Evolutionary conservation across 2,329 filamentous ascomycete species (phyloP).

Genomic region (Penicillium freii): DNA sequence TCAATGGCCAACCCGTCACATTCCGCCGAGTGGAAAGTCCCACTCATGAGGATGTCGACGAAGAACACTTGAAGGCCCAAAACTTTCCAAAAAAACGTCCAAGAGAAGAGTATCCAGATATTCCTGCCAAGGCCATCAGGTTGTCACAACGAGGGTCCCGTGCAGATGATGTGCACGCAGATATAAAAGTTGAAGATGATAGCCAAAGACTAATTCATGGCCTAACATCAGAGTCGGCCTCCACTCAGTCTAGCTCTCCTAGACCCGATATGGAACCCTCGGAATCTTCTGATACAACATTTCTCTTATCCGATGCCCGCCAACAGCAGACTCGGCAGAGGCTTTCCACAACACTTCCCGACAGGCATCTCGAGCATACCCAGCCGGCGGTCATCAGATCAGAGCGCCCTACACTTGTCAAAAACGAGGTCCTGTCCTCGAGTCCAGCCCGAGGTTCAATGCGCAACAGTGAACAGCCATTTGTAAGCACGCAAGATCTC

Average conservation of each 20-base stretch:
- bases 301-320: conserved; percentile 4
- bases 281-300: conserved; percentile 6
- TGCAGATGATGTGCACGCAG: neutral
- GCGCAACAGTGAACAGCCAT: conserved; percentile 17
- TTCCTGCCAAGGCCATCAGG: neutral
- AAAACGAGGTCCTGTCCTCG: conserved; percentile 38
- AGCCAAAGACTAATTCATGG: neutral
- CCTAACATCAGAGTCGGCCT: conserved; percentile 12
- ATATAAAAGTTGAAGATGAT: conserved; percentile 3
- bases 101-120: neutral
- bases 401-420: conserved; percentile 29
- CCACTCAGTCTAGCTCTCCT: conserved; percentile 18
- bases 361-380: neutral
- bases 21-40: conserved; percentile 27
- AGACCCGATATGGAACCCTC: conserved; percentile 3
- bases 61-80: neutral
- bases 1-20: conserved; percentile 28
- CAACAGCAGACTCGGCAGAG: conserved; percentile 26
- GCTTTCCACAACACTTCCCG: neutral
- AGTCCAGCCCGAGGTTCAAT: conserved; percentile 27
- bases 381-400: conserved; percentile 5
- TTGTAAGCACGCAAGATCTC: conserved; percentile 61
- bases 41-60: neutral
- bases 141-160: neutral
- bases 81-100: conserved; percentile 1